Conservation (phyloP, 768 basidiomycete genomes). For the Xerocomellus dryophilus region DNA sequence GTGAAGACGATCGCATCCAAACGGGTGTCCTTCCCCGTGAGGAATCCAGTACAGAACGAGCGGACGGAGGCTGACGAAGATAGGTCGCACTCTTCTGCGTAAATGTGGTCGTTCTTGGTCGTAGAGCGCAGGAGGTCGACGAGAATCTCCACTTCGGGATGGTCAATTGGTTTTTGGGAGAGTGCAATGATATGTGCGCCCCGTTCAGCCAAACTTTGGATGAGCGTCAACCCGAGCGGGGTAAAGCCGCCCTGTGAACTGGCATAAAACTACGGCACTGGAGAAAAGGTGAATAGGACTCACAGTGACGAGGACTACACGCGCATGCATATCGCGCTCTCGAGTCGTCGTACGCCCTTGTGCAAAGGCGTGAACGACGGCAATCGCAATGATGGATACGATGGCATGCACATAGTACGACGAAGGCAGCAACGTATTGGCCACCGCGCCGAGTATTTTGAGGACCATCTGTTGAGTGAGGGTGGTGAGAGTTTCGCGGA, state of each 20-base stretch:
- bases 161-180: conserved; percentile 52
- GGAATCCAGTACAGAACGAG: conserved; percentile 65
- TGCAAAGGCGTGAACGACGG: conserved; percentile 54
- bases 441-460: conserved; percentile 41
- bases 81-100: conserved; percentile 75
- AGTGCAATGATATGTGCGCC: conserved; percentile 82
- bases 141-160: conserved; percentile 51
- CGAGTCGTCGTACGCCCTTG: conserved; percentile 70
- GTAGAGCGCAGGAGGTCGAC: conserved; percentile 64
- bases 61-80: conserved; percentile 63
- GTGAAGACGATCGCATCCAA: conserved; percentile 78
- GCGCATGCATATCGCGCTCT: conserved; percentile 72
- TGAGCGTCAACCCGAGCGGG: conserved; percentile 63
- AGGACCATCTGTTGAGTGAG: no score
- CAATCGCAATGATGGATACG: conserved; percentile 41
- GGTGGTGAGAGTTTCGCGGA: conserved; percentile 9
- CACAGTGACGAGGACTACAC: conserved; percentile 70
- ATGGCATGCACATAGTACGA: conserved; percentile 56
- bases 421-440: conserved; percentile 47
- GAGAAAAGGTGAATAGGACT: conserved; percentile 17
- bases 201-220: conserved; percentile 63
- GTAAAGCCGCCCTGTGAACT: conserved; percentile 66
- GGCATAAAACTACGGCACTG: conserved; percentile 1
- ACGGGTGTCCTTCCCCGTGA: conserved; percentile 60
- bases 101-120: conserved; percentile 74